Base-by-base conservation (phyloP, 345 rosid species). In the Aquilaria malaccensis region DNA sequence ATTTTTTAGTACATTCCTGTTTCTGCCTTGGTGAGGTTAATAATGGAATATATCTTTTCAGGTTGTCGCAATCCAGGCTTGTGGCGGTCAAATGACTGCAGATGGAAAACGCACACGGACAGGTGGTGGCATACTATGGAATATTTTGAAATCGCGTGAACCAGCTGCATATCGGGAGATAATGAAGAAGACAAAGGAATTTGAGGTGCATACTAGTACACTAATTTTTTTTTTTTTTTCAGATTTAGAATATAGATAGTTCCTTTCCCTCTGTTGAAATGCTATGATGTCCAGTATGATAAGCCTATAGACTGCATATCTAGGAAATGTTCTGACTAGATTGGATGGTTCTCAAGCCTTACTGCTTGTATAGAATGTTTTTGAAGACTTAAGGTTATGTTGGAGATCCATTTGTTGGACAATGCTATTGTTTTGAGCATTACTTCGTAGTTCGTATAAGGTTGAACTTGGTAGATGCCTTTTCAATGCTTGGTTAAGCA, bases 61-160 rank as follows among this genome's bases (percentile, higher is more conserved):
- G 99, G 96, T 88, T 67, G 87, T 77, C 72, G 97, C 83, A 31
- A 67, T 90, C 63, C 96, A 83, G 81, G 73, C 81, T 51, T 88
- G 96, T 73, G 99, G 99, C 52, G 99, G 99, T 60, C 96, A 94
- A 82, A 83, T 70, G 81, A 94, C 99, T 50, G 91, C 87, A 70
- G 97, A 94, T 74, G 89, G 96, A 45, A 80, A 69, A 69, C 90
- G 93, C 13, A 65, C 37, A 33, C 85, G 95, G 37, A 88, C 87
- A 41, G 80, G 97, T 69, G 97, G 96, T 60, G 99, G 99, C 22
- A 70, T 94, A 56, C 64, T 94, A 56, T 90, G 97, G 99, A 86
- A 75, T 66, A 80, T 86, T 67, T 80, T 94, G 68, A 90, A 86
- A 90, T 74, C 83, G 6, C 83, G 86, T 72, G 91, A 85, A 69